Evolutionary conservation across 306 rosid species (phyloP).

Genomic region (Gillenia trifoliata): DNA sequence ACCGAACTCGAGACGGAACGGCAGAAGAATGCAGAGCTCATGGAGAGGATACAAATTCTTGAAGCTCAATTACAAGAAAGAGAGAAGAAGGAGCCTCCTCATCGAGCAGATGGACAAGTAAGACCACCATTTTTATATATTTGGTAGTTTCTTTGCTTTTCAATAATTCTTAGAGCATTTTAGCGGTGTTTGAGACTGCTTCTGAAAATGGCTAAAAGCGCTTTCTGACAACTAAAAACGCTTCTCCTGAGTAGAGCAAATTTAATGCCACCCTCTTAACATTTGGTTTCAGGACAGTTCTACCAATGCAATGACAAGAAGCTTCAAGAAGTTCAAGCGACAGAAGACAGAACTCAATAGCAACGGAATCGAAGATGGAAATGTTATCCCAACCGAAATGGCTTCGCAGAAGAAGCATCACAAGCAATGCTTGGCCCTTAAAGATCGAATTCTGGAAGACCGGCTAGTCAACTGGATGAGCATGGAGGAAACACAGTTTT

Average conservation of each 20-base stretch:
- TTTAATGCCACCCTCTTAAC: not conserved
- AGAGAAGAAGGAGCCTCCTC: slow-evolving; percentile 28
- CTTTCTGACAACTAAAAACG: too few species aligned
- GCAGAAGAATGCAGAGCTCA: slow-evolving; percentile 63
- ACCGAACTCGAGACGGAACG: slow-evolving; percentile 67
- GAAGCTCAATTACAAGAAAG: slow-evolving; percentile 67
- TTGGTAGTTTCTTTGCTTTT: not conserved
- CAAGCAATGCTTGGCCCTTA: slow-evolving; percentile 22
- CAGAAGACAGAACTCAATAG: slow-evolving; percentile 31
- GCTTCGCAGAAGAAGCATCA: slow-evolving; percentile 28
- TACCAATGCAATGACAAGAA: slow-evolving; percentile 32
- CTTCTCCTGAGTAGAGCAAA: not conserved
- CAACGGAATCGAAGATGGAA: slow-evolving; percentile 26
- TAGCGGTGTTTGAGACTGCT: not conserved
- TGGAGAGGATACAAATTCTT: slow-evolving; percentile 70
- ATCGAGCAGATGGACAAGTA: slow-evolving; percentile 35
- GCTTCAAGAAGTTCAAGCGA: slow-evolving; percentile 49
- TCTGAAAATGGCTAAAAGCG: not conserved
- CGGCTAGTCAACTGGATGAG: slow-evolving; percentile 69
- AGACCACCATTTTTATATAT: slow-evolving; percentile 5
- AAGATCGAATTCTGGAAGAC: slow-evolving; percentile 23
- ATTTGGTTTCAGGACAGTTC: slow-evolving; percentile 38
- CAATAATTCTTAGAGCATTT: not conserved
- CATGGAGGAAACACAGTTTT: slow-evolving; percentile 57
- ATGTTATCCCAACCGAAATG: slow-evolving; percentile 30